These are phyloP conservation scores for Flaveria floridana DNA, from an alignment of 140 eudicot species.

Conservation along the genomic window DNA sequence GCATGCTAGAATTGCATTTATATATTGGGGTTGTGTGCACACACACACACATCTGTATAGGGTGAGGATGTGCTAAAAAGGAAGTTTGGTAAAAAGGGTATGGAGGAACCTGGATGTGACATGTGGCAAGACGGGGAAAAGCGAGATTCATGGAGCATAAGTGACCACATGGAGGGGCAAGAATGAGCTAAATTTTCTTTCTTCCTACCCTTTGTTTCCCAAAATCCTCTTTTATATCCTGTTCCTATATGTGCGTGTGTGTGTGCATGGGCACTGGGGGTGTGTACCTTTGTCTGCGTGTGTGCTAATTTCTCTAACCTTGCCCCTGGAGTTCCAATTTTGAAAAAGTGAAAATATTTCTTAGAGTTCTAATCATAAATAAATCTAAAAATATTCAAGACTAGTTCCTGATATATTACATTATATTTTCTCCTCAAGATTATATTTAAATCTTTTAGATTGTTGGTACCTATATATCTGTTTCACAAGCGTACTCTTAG, in stretches of 20 bases:
- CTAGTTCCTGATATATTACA: neutral
- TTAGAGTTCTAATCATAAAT: neutral
- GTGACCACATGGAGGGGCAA: neutral
- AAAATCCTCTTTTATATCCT: neutral
- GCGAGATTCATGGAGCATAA: neutral
- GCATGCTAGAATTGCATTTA: constrained; percentile 18
- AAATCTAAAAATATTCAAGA: neutral
- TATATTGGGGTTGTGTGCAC: neutral
- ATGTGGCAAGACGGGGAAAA: neutral
- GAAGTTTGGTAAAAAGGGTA: neutral
- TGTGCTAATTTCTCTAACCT: neutral
- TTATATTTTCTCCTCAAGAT: neutral
- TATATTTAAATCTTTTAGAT: neutral
- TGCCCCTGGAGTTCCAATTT: neutral
- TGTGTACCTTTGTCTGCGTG: neutral
- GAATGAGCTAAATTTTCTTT: neutral
- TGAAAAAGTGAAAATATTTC: neutral
- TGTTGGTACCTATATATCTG: neutral
- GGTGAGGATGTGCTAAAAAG: neutral
- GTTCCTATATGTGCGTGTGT: neutral
- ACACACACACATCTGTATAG: neutral
- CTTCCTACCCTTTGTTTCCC: neutral
- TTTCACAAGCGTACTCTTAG: neutral
- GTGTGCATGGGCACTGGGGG: neutral
- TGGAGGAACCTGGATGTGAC: constrained; percentile 1